Evolutionary conservation across 805 yeast species (phyloP).

Genomic region (Ogataea dorogensis): DNA sequence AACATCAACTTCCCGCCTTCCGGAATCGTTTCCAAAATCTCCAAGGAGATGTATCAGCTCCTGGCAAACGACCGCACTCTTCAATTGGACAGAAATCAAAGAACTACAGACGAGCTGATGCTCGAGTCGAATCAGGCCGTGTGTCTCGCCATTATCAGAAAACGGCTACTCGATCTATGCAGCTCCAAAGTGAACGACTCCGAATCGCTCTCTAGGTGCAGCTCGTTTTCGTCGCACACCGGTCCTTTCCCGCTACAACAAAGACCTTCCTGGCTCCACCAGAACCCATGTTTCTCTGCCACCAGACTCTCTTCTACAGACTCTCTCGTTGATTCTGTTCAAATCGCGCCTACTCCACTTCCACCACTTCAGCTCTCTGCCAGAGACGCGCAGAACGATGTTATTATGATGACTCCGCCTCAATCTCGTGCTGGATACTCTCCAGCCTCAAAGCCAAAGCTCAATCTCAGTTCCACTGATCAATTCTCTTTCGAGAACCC

Average conservation of each 20-base stretch:
- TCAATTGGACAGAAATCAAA: conserved; percentile 26
- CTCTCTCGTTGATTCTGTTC: conserved; percentile 35
- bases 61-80: conserved; percentile 20
- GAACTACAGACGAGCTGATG: conserved; percentile 30
- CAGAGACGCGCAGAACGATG: conserved; percentile 14
- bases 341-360: conserved; percentile 16
- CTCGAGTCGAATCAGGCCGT: conserved; percentile 23
- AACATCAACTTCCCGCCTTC: conserved; percentile 64
- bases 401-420: conserved; percentile 22
- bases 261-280: conserved; percentile 38
- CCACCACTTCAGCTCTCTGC: conserved; percentile 8
- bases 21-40: conserved; percentile 59
- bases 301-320: conserved; percentile 35
- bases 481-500: conserved; percentile 24
- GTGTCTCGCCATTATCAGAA: conserved; percentile 33
- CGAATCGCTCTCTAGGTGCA: conserved; percentile 28
- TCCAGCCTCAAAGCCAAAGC: conserved; percentile 14
- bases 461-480: conserved; percentile 13
- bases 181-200: conserved; percentile 23
- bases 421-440: conserved; percentile 20
- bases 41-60: conserved; percentile 48
- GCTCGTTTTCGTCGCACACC: conserved; percentile 22
- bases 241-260: conserved; percentile 15
- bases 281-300: conserved; percentile 31
- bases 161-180: conserved; percentile 34